Percentiles rank a stretch among this genome's conserved stretches.
These are phyloP conservation scores for Beta lomatogona DNA, from an alignment of 179 eudicot species.

Conservation along the genomic window DNA sequence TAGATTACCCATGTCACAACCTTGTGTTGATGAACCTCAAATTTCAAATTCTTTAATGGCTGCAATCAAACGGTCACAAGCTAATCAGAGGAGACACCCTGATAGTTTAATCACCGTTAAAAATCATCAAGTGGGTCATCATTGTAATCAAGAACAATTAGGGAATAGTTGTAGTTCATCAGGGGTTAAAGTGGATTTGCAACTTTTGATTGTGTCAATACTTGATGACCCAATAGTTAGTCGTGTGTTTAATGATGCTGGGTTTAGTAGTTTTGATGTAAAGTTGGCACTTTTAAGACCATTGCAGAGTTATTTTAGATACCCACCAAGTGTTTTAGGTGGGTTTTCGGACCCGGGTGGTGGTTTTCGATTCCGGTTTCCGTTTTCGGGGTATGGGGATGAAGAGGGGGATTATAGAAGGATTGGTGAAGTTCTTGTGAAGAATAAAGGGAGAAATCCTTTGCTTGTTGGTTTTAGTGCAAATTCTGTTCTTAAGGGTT, in stretches of 20 bases:
- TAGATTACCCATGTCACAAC: constrained; percentile 49
- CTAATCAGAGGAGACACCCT: constrained; percentile 81
- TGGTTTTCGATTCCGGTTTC: constrained; percentile 35
- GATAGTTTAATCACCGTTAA: constrained; percentile 49
- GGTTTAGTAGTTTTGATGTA: constrained; percentile 67
- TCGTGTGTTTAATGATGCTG: constrained; percentile 83
- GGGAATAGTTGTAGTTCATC: constrained; percentile 8
- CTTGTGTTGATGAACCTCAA: constrained; percentile 49
- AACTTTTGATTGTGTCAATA: constrained; percentile 67
- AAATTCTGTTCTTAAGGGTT: constrained; percentile 44
- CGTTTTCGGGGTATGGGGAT: constrained; percentile 31
- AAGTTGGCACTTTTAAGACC: constrained; percentile 69
- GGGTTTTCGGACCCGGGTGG: constrained; percentile 30
- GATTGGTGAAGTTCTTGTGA: constrained; percentile 56
- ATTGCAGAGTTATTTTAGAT: constrained; percentile 41
- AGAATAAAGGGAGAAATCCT: constrained; percentile 60
- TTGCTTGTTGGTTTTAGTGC: constrained; percentile 66
- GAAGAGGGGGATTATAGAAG: constrained; percentile 50
- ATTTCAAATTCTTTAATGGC: constrained; percentile 89
- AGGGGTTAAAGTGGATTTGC: constrained; percentile 67
- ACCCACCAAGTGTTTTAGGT: constrained; percentile 32
- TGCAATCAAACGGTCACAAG: constrained; percentile 84
- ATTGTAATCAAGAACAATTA: too few species aligned
- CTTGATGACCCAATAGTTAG: constrained; percentile 89
- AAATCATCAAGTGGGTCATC: constrained; percentile 18